Percentiles rank a stretch among this genome's conserved stretches.
Evolutionary conservation across 768 basidiomycete genomes (phyloP).

Genomic region (Suillus subaureus): DNA sequence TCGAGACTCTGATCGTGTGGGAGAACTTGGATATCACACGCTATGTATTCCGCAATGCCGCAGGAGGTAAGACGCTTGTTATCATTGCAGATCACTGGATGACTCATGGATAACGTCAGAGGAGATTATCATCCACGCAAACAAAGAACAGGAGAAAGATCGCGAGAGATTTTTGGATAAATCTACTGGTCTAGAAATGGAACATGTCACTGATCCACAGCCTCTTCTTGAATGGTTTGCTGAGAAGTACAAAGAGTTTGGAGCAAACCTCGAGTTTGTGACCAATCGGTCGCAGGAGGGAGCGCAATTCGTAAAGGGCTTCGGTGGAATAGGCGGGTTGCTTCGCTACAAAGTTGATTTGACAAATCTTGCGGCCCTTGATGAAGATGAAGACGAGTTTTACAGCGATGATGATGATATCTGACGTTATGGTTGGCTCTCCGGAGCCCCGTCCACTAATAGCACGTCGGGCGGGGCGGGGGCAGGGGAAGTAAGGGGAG

Average conservation of each 20-base stretch:
- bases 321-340: constrained; percentile 96
- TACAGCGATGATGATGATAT: constrained; percentile 75
- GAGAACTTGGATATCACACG: constrained; percentile 94
- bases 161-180: constrained; percentile 95
- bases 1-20: constrained; percentile 98
- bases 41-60: constrained; percentile 88
- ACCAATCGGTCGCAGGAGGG: constrained; percentile 97
- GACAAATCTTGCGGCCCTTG: constrained; percentile 68
- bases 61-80: constrained; percentile 60
- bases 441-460: constrained; percentile 70
- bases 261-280: constrained; percentile 93
- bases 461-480: constrained; percentile 71
- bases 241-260: constrained; percentile 98
- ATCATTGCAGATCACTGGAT: background rate
- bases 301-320: constrained; percentile 97
- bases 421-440: constrained; percentile 89
- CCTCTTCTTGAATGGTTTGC: constrained; percentile 97
- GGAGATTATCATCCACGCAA: constrained; percentile 78
- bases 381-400: constrained; percentile 86
- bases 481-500: constrained; percentile 18
- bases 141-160: constrained; percentile 87
- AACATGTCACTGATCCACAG: constrained; percentile 78
- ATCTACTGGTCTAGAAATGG: constrained; percentile 95
- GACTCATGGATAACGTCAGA: constrained; percentile 44
- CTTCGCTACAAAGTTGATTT: constrained; percentile 98